Evolutionary conservation across 345 rosid genomes (phyloP).

Genomic region (Isatis tinctoria): DNA sequence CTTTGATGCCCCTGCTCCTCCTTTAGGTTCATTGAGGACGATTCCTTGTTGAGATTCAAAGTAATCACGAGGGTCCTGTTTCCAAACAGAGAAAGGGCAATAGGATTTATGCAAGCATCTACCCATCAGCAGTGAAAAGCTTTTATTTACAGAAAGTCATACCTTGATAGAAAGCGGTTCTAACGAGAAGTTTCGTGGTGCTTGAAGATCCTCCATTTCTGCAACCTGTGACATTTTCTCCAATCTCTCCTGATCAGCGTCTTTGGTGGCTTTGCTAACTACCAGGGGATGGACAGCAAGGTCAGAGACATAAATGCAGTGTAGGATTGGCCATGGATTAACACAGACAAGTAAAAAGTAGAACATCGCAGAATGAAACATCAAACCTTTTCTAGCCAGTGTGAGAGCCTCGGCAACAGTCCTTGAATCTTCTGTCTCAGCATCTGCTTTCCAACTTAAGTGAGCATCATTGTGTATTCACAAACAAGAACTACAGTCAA

Average conservation of each 20-base stretch:
- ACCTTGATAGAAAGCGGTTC: conserved; percentile 82
- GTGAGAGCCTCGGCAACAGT: conserved; percentile 78
- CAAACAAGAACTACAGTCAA: neutral
- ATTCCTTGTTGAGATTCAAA: conserved; percentile 86
- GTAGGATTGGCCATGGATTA: neutral
- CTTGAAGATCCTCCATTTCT: conserved; percentile 79
- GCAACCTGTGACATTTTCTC: conserved; percentile 45
- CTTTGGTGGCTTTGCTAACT: conserved; percentile 37
- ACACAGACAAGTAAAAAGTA: neutral
- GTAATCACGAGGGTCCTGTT: conserved; percentile 86
- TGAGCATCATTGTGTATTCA: conserved; percentile 8
- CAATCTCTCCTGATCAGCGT: conserved; percentile 38
- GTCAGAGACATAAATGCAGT: no score
- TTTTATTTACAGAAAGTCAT: neutral
- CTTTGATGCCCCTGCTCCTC: conserved; percentile 38
- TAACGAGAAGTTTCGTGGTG: conserved; percentile 47
- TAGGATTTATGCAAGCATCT: neutral
- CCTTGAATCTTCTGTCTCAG: conserved; percentile 59
- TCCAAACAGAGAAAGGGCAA: conserved; percentile 10
- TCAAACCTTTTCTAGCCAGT: conserved; percentile 58
- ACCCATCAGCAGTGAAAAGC: neutral
- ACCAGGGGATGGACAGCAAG: neutral
- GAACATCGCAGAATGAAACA: conserved; percentile 11
- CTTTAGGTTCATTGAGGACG: conserved; percentile 36
- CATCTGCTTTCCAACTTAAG: conserved; percentile 39